Percentiles rank a stretch among this genome's conserved stretches.
These are phyloP conservation scores for Penicillium chermesinum DNA, from an alignment of 495 filamentous ascomycete species.

Conservation along the genomic window DNA sequence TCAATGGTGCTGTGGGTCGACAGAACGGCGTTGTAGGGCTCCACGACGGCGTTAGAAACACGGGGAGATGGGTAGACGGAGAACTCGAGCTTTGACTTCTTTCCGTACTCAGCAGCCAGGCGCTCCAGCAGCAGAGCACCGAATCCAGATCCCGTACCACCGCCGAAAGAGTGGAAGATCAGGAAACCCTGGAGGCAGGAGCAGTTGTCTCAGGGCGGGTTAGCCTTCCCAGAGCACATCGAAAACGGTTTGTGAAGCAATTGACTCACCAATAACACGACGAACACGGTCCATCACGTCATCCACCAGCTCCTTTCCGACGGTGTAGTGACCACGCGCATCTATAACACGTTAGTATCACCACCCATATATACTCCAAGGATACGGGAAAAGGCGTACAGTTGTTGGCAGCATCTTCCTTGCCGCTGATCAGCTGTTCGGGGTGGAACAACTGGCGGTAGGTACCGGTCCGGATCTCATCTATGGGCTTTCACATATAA, in stretches of 20 bases:
- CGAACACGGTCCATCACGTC: constrained; percentile 79
- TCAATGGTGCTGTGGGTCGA: constrained; percentile 92
- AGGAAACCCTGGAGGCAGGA: constrained; percentile 84
- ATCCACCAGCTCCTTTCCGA: constrained; percentile 87
- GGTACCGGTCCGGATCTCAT: constrained; percentile 79
- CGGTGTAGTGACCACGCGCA: constrained; percentile 88
- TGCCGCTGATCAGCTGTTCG: constrained; percentile 80
- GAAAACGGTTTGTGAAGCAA: too few relatives aligned
- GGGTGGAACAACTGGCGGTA: constrained; percentile 89
- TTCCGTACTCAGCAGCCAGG: constrained; percentile 82
- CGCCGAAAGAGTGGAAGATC: constrained; percentile 92
- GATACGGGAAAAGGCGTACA: constrained; percentile 38
- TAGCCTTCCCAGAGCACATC: too few relatives aligned
- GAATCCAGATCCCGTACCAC: constrained; percentile 88
- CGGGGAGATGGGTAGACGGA: constrained; percentile 82
- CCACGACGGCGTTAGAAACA: constrained; percentile 81
- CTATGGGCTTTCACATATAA: constrained; percentile 56
- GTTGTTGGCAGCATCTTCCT: constrained; percentile 94
- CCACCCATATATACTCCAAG: neutral
- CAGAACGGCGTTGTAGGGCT: constrained; percentile 90
- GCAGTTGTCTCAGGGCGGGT: constrained; percentile 69
- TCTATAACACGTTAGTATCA: constrained; percentile 45
- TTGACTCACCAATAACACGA: constrained; percentile 46
- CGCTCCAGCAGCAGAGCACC: constrained; percentile 84
- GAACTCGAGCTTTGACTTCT: constrained; percentile 95